Base-by-base conservation (phyloP, 2,329 filamentous ascomycete genomes). In the Penicillium verrucosum region DNA sequence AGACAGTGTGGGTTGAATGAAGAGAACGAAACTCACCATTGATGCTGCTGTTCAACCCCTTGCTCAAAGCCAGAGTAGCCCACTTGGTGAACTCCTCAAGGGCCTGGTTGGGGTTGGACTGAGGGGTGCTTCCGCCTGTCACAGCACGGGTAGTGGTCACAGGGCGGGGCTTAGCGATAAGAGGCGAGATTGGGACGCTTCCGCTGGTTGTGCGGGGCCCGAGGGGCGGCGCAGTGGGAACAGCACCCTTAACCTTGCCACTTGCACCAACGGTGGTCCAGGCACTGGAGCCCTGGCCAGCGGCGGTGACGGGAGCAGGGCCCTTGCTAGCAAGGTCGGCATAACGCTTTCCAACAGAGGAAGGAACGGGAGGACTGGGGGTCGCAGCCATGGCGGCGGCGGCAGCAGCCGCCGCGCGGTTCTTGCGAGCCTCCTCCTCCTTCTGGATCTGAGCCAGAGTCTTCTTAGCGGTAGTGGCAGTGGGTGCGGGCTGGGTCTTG, bases 261-360 rank as follows among this genome's bases (percentile, higher is more conserved):
- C 92, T 88, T 34, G 93, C 92, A 46, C 94, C 94, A 40, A 99
- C 93, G 0, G 92, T 97, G 11, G 92, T 93, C 94, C 94, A 99
- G 1, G 92, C 91, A 55, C 80, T 78, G 1, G 73, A 68, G 45
- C 75, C 73, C n/a, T 78, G 69, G 23, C 78, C 68, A 54, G 78
- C 67, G 7, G 76, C 74, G 14, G 75, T 67, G 14, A 73, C 74
- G 23, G 78, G 73, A 21, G 81, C 72, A 36, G 81, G 75, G 30
- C 80, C 81, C 79, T 97, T 97, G 73, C 91, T 86, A 7, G 94
- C 94, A 29, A 99, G 85, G 73, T 97, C 94, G 21, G 94, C 93
- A 73, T 97, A 97, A 54, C 93, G 89, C 80, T 97, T 97, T 38
- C 89, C 89, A 60, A 76, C 73, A 10, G 80, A 73, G 41, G 80